These are phyloP conservation scores for Neurospora crassa DNA, from an alignment of 2,329 filamentous ascomycete species.

Conservation along the genomic window DNA sequence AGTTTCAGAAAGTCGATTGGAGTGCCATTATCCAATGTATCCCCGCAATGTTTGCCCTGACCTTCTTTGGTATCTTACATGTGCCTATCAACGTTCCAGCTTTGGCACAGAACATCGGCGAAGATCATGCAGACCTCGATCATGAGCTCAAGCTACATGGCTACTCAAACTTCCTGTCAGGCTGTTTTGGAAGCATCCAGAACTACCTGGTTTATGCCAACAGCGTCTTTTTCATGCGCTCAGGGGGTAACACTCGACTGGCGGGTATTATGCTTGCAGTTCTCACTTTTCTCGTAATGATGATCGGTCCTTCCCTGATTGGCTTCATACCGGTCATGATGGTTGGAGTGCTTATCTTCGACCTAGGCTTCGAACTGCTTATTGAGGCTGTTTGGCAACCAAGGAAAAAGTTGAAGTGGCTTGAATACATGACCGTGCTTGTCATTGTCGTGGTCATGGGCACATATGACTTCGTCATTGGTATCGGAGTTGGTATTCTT, in stretches of 20 bases:
- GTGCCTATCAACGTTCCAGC: conserved; percentile 98
- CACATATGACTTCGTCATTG: conserved; percentile 89
- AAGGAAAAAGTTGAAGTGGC: conserved; percentile 73
- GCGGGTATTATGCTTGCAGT: conserved; percentile 78
- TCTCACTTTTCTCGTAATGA: conserved; percentile 71
- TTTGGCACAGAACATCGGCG: conserved; percentile 77
- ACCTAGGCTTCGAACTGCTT: conserved; percentile 86
- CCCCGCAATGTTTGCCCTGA: conserved; percentile 91
- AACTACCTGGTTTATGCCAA: conserved; percentile 98
- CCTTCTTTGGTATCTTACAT: conserved; percentile 94
- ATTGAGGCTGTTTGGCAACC: conserved; percentile 83
- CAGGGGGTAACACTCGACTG: conserved; percentile 76
- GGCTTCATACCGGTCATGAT: conserved; percentile 96
- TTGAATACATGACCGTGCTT: conserved; percentile 85
- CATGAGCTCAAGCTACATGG: conserved; percentile 88
- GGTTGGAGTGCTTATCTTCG: conserved; percentile 89
- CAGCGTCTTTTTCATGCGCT: conserved; percentile 91
- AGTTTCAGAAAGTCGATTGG: conserved; percentile 76
- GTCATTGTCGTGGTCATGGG: conserved; percentile 94
- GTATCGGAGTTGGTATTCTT: conserved; percentile 84
- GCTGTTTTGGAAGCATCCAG: conserved; percentile 77
- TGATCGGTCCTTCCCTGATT: conserved; percentile 78
- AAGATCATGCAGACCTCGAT: conserved; percentile 87
- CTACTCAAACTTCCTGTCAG: conserved; percentile 84
- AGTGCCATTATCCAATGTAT: conserved; percentile 72